Conservation (phyloP, 2,329 filamentous ascomycete genomes). For the Cryphonectria carpinicola region DNA sequence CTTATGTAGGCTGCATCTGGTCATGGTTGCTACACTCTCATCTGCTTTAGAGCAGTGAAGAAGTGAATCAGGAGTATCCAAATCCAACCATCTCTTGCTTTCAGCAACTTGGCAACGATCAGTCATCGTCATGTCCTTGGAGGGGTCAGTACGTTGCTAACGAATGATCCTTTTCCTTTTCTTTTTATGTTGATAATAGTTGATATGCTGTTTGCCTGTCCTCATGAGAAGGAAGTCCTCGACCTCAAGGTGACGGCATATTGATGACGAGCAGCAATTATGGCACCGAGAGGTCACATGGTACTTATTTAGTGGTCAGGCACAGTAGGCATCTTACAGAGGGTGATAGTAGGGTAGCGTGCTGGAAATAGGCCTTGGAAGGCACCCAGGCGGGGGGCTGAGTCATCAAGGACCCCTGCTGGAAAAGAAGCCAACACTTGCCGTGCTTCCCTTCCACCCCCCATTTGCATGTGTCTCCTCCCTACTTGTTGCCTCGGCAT, state of each 20-base stretch:
- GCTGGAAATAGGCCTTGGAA: background rate
- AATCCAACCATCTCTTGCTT: background rate
- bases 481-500: background rate
- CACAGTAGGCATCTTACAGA: background rate
- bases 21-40: too few relatives aligned
- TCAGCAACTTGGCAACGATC: background rate
- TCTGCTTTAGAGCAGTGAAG: too few relatives aligned
- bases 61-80: too few relatives aligned
- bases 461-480: too few relatives aligned
- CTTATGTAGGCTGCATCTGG: too few relatives aligned
- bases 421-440: background rate
- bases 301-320: background rate
- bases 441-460: too few relatives aligned
- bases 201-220: background rate
- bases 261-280: background rate
- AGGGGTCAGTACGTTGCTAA: too few relatives aligned
- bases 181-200: too few relatives aligned
- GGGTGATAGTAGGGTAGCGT: background rate
- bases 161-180: background rate
- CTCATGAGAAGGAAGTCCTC: background rate
- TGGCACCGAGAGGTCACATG: too few relatives aligned
- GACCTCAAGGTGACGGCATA: background rate
- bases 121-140: background rate
- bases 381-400: background rate
- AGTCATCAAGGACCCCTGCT: background rate